Evolutionary conservation across 2,329 filamentous ascomycete species (phyloP).

Genomic region (Epichloe baconii): DNA sequence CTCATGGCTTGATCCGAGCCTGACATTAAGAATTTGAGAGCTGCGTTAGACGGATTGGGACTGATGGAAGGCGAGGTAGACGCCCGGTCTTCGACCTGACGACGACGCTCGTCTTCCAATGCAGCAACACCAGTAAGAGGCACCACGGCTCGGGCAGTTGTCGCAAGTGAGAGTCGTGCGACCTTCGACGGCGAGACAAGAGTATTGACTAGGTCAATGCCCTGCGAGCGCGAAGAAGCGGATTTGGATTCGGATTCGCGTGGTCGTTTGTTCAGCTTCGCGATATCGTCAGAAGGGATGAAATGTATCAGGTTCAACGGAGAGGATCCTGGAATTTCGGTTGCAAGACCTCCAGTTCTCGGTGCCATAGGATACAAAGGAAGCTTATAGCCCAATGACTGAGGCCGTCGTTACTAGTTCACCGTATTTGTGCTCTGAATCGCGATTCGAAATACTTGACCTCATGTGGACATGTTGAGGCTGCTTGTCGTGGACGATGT

Average conservation of each 20-base stretch:
- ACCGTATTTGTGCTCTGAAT: slow-evolving; percentile 3
- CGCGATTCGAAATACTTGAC: slow-evolving; percentile 5
- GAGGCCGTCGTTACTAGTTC: neutral
- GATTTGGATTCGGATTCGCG: slow-evolving; percentile 35
- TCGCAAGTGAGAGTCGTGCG: slow-evolving; percentile 33
- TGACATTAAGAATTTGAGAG: slow-evolving; percentile 40
- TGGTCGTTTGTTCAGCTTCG: slow-evolving; percentile 29
- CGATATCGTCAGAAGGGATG: slow-evolving; percentile 26
- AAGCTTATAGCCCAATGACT: neutral
- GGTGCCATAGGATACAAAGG: slow-evolving; percentile 34
- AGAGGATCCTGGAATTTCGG: slow-evolving; percentile 32
- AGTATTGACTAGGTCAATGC: slow-evolving; percentile 18
- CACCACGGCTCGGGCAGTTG: slow-evolving; percentile 29
- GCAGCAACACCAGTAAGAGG: slow-evolving; percentile 41
- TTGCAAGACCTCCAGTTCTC: slow-evolving; percentile 38
- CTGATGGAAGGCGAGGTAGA: slow-evolving; percentile 31
- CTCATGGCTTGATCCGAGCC: slow-evolving; percentile 39
- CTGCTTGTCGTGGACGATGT: slow-evolving; percentile 19
- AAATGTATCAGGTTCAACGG: slow-evolving; percentile 22
- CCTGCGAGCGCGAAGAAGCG: slow-evolving; percentile 21
- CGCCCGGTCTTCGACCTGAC: slow-evolving; percentile 24
- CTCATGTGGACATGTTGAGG: slow-evolving; percentile 24
- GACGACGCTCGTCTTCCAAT: slow-evolving; percentile 38
- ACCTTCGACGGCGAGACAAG: slow-evolving; percentile 41
- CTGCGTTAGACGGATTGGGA: slow-evolving; percentile 41